These are phyloP conservation scores for Cladosporium cucumerinum DNA, from an alignment of 2,329 filamentous ascomycete species.

Conservation along the genomic window DNA sequence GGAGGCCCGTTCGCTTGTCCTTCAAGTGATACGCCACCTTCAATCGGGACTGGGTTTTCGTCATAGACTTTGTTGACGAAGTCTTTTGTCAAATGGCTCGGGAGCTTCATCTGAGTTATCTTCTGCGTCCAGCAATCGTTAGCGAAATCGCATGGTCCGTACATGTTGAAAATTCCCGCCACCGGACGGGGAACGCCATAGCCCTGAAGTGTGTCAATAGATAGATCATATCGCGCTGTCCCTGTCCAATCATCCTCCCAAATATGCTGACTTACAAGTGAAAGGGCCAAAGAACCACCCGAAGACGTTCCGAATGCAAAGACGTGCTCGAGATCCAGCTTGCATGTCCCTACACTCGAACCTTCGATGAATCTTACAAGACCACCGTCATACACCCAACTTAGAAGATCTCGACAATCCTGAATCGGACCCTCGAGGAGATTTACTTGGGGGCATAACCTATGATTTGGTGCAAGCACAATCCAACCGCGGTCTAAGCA, in stretches of 20 bases:
- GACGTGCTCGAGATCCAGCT: background rate
- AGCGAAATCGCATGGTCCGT: background rate
- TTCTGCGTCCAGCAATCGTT: background rate
- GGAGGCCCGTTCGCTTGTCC: constrained; percentile 15
- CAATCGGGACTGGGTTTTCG: background rate
- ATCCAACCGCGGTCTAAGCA: background rate
- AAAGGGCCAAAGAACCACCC: background rate
- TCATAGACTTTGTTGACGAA: background rate
- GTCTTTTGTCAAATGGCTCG: background rate
- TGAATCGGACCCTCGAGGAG: background rate
- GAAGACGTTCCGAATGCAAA: background rate
- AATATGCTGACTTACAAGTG: background rate
- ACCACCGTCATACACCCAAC: background rate
- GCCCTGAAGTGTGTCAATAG: background rate
- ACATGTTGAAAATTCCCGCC: background rate
- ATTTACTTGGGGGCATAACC: background rate
- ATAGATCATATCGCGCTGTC: background rate
- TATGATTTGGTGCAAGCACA: background rate
- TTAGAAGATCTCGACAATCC: background rate
- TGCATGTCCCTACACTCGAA: background rate
- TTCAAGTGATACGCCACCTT: constrained; percentile 11
- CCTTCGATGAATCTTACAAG: background rate
- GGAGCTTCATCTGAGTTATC: background rate
- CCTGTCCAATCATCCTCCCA: background rate
- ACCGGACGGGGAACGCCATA: background rate